These are phyloP conservation scores for Colletotrichum paranaense DNA, from an alignment of 2,329 filamentous ascomycete species.

Conservation along the genomic window DNA sequence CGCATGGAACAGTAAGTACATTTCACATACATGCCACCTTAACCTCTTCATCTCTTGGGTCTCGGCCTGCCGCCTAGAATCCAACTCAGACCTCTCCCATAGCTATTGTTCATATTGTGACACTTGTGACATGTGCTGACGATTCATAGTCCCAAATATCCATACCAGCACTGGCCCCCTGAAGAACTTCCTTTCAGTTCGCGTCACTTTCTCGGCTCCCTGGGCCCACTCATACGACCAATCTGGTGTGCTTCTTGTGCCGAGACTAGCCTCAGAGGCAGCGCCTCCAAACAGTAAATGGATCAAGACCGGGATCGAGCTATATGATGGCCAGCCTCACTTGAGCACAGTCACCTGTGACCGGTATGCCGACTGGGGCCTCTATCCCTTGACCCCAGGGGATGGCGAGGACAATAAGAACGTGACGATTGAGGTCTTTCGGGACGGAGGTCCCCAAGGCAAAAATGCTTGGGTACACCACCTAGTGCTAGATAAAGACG, in stretches of 20 bases:
- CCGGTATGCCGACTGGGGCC: constrained; percentile 80
- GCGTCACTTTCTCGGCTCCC: constrained; percentile 69
- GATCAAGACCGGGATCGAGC: constrained; percentile 85
- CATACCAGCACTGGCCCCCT: constrained; percentile 58
- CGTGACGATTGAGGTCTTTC: constrained; percentile 54
- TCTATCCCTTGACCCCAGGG: constrained; percentile 60
- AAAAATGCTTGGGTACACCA: constrained; percentile 78
- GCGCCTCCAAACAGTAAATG: constrained; percentile 64
- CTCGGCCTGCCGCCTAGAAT: too few relatives aligned
- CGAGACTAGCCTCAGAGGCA: constrained; percentile 41
- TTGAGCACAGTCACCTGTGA: constrained; percentile 79
- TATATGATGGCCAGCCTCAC: constrained; percentile 70
- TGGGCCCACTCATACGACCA: constrained; percentile 59
- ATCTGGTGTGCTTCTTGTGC: constrained; percentile 53
- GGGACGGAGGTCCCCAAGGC: constrained; percentile 65
- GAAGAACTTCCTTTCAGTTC: constrained; percentile 68
- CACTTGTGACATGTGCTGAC: constrained; percentile 26
- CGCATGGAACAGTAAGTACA: constrained; percentile 67
- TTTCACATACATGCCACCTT: neutral
- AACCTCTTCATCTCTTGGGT: neutral
- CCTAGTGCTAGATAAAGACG: constrained; percentile 56
- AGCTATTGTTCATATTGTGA: neutral
- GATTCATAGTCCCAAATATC: constrained; percentile 30
- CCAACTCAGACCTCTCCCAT: neutral
- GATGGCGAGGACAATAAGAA: constrained; percentile 41